Evolutionary conservation across 2,329 filamentous ascomycete species (phyloP).

Genomic region (Whalleya microplaca): DNA sequence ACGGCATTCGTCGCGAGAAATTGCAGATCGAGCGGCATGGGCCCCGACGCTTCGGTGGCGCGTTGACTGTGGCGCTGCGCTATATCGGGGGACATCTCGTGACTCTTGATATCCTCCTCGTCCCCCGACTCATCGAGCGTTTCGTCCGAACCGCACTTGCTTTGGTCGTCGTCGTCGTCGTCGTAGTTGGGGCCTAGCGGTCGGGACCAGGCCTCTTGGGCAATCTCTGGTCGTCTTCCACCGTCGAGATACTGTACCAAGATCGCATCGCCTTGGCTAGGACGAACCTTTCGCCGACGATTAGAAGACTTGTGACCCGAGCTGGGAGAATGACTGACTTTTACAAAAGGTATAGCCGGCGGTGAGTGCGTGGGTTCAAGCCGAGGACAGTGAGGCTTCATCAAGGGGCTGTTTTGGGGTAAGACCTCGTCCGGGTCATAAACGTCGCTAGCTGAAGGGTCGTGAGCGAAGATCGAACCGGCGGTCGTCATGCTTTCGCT

Average conservation of each 20-base stretch:
- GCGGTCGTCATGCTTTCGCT: slow-evolving; percentile 39
- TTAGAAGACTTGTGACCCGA: slow-evolving; percentile 52
- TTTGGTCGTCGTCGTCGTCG: slow-evolving; percentile 48
- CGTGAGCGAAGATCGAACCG: slow-evolving; percentile 36
- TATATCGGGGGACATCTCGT: slow-evolving; percentile 37
- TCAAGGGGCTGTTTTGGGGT: slow-evolving; percentile 45
- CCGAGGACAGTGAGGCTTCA: slow-evolving; percentile 47
- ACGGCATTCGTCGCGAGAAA: slow-evolving; percentile 34
- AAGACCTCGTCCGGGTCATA: slow-evolving; percentile 55
- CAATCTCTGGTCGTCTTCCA: slow-evolving; percentile 68
- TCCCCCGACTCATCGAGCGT: slow-evolving; percentile 32
- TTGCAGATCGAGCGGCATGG: slow-evolving; percentile 30
- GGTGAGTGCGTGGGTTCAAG: slow-evolving; percentile 57
- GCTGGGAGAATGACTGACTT: slow-evolving; percentile 47
- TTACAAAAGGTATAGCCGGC: slow-evolving; percentile 48
- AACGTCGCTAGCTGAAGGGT: slow-evolving; percentile 39
- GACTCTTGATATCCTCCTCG: slow-evolving; percentile 37
- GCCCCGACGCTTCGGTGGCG: slow-evolving; percentile 20
- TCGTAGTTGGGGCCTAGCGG: slow-evolving; percentile 49
- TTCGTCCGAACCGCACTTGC: slow-evolving; percentile 34
- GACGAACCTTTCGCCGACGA: slow-evolving; percentile 56
- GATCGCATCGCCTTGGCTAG: slow-evolving; percentile 67
- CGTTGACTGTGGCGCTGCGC: slow-evolving; percentile 19
- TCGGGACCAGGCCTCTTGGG: slow-evolving; percentile 56
- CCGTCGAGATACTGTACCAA: slow-evolving; percentile 67